Conservation (phyloP, 352 stramenopile species). For the Phytophthora citricola region DNA sequence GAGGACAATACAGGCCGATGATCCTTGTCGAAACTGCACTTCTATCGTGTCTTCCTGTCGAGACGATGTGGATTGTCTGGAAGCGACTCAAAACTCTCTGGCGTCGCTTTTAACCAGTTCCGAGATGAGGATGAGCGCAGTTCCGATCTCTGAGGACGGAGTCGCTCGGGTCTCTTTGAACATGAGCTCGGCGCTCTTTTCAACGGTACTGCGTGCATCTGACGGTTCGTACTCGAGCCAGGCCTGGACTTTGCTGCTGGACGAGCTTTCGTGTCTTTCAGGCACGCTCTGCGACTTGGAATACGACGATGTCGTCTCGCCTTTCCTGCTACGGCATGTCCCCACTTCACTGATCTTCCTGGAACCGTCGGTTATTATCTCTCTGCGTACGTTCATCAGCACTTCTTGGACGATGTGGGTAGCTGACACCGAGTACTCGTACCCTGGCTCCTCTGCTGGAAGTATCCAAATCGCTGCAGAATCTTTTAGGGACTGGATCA, state of each 20-base stretch:
- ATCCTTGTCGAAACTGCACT: constrained; percentile 1
- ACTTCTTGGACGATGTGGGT: constrained; percentile 11
- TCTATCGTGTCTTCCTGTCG: neutral
- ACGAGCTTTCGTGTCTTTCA: constrained; percentile 9
- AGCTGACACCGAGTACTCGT: neutral
- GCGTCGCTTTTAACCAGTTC: neutral
- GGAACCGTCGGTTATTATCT: neutral
- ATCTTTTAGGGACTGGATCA: constrained; percentile 5
- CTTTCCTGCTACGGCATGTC: neutral
- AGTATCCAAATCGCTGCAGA: neutral
- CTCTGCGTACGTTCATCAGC: neutral
- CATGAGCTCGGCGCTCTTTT: neutral
- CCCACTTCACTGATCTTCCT: neutral
- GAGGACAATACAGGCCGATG: neutral
- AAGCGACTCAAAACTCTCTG: constrained; percentile 1
- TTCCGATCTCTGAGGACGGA: neutral
- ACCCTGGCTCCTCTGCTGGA: neutral
- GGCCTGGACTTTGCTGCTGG: neutral
- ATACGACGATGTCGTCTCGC: constrained; percentile 6
- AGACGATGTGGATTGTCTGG: neutral
- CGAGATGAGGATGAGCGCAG: neutral
- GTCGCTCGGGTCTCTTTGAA: neutral
- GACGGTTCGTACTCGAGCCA: neutral
- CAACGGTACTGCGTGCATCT: neutral
- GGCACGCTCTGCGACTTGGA: constrained; percentile 9